phyloP scores from a whole-genome alignment of 2,329 filamentous ascomycete genomes.

The Orbilia oligospora region DNA sequence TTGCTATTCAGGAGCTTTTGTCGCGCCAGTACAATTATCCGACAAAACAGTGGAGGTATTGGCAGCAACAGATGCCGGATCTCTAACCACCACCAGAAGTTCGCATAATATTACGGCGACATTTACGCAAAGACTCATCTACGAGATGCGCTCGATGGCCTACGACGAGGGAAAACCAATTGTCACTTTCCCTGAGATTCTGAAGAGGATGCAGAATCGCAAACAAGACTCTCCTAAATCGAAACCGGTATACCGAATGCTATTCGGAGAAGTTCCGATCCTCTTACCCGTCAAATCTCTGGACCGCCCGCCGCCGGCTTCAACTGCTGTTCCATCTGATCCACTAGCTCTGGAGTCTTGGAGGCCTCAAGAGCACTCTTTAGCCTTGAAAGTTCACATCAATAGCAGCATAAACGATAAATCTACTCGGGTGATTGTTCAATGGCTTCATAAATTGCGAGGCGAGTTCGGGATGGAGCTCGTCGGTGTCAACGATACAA shows the following conservation, averaged over 20 bases:
- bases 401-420: background rate
- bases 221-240: background rate
- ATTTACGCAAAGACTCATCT: background rate
- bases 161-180: background rate
- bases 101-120: background rate
- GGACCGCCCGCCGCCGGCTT: background rate
- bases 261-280: background rate
- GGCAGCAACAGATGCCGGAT: background rate
- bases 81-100: background rate
- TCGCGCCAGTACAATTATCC: background rate
- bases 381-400: background rate
- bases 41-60: conserved; percentile 8
- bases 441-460: background rate
- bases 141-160: background rate
- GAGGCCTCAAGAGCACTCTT: background rate
- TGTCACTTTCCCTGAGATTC: background rate
- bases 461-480: background rate
- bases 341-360: background rate
- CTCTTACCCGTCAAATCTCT: background rate
- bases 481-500: background rate
- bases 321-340: background rate
- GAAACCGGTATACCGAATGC: background rate
- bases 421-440: background rate
- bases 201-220: background rate
- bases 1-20: background rate